These are phyloP conservation scores for Aspergillus piperis DNA, from an alignment of 2,329 filamentous ascomycete genomes.

Conservation along the genomic window DNA sequence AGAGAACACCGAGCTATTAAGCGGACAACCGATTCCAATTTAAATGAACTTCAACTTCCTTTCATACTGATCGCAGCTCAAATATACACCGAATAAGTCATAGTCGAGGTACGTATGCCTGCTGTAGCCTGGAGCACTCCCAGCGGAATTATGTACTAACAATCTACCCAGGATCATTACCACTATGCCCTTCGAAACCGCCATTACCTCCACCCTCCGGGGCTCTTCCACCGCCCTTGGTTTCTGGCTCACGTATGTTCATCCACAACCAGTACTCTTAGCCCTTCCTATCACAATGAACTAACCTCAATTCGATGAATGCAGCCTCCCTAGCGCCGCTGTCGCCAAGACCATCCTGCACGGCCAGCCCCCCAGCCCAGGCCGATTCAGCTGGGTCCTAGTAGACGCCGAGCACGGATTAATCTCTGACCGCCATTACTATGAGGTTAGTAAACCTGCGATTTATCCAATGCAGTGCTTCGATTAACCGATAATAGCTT, in stretches of 20 bases:
- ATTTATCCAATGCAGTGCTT: too few relatives aligned
- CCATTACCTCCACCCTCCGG: conserved; percentile 20
- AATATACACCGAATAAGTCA: too few relatives aligned
- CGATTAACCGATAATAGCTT: conserved; percentile 16
- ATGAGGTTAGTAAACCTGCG: conserved; percentile 27
- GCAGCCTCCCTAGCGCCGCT: conserved; percentile 32
- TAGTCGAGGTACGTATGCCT: too few relatives aligned
- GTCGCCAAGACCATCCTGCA: conserved; percentile 39
- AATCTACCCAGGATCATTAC: too few relatives aligned
- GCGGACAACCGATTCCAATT: too few relatives aligned
- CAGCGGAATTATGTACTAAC: too few relatives aligned
- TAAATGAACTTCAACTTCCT: too few relatives aligned
- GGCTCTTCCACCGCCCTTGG: conserved; percentile 26
- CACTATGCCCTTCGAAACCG: conserved; percentile 19
- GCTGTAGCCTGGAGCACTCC: too few relatives aligned
- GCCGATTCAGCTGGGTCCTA: conserved; percentile 40
- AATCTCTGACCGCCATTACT: conserved; percentile 42
- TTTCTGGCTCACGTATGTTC: conserved; percentile 41
- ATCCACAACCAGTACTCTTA: not conserved
- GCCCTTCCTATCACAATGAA: not conserved
- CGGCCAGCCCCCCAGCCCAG: conserved; percentile 23
- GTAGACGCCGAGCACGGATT: conserved; percentile 45
- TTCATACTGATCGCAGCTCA: too few relatives aligned
- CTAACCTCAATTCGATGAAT: not conserved
- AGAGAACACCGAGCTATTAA: too few relatives aligned